Conservation (phyloP, 75 land plant genomes). For the Sequoia sempervirens region DNA sequence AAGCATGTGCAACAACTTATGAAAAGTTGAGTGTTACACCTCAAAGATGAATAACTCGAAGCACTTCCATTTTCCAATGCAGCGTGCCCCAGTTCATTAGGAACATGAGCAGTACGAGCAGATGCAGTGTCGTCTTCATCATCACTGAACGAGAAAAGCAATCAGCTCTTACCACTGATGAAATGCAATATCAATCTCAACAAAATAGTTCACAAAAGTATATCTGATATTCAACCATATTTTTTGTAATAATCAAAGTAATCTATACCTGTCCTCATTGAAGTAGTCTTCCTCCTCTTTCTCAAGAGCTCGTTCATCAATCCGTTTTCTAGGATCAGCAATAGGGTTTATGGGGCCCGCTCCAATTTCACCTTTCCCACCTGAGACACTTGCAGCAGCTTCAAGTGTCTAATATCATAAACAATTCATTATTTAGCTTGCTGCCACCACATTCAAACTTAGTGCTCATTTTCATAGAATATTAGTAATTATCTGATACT, state of each 20-base stretch:
- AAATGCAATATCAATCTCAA: background rate
- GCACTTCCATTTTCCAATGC: conserved; percentile 49
- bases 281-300: conserved; percentile 98
- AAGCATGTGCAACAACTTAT: background rate
- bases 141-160: conserved; percentile 46
- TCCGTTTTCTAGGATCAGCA: conserved; percentile 49
- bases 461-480: background rate
- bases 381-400: conserved; percentile 12
- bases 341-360: background rate
- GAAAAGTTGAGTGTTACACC: conserved; percentile 20
- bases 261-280: conserved; percentile 64
- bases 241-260: background rate
- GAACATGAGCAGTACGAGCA: conserved; percentile 21
- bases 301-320: conserved; percentile 80
- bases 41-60: conserved; percentile 25
- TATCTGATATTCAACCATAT: background rate
- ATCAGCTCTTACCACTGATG: background rate
- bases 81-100: conserved; percentile 28
- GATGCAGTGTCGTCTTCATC: conserved; percentile 83
- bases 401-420: conserved; percentile 7
- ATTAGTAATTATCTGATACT: background rate
- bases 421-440: background rate
- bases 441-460: background rate
- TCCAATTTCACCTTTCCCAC: background rate
- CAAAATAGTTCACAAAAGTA: background rate